Evolutionary conservation across 2,329 filamentous ascomycete genomes (phyloP).

Genomic region (Diaporthe sp.): DNA sequence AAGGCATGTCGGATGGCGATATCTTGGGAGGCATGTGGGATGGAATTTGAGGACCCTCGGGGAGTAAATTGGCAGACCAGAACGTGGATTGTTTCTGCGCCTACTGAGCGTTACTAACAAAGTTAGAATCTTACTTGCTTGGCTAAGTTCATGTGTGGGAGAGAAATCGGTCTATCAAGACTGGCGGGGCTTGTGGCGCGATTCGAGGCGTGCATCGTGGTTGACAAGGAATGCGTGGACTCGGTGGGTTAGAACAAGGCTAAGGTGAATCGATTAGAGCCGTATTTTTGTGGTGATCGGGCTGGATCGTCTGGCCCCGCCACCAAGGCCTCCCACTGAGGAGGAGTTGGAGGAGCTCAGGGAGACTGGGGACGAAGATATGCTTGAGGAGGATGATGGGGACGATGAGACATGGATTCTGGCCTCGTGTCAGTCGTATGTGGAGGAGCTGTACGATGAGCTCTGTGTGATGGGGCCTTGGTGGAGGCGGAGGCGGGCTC

Average conservation of each 20-base stretch:
- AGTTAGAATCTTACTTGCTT: too few species aligned
- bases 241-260: neutral
- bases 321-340: neutral
- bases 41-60: too few species aligned
- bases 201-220: neutral
- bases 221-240: neutral
- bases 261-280: neutral
- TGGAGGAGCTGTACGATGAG: neutral
- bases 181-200: neutral
- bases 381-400: neutral
- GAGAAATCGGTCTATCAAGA: too few species aligned
- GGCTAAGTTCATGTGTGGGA: too few species aligned
- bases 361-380: neutral
- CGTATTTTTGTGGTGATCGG: conserved; percentile 6
- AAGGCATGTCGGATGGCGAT: too few species aligned
- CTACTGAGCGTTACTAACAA: too few species aligned
- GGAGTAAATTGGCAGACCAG: too few species aligned
- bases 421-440: neutral
- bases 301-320: neutral
- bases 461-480: neutral
- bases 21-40: too few species aligned
- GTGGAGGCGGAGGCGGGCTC: neutral
- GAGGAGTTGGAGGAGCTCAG: neutral
- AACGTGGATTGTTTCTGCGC: too few species aligned
- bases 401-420: neutral